Conservation (phyloP, 2,329 filamentous ascomycete genomes). For the Onygenales sp. region DNA sequence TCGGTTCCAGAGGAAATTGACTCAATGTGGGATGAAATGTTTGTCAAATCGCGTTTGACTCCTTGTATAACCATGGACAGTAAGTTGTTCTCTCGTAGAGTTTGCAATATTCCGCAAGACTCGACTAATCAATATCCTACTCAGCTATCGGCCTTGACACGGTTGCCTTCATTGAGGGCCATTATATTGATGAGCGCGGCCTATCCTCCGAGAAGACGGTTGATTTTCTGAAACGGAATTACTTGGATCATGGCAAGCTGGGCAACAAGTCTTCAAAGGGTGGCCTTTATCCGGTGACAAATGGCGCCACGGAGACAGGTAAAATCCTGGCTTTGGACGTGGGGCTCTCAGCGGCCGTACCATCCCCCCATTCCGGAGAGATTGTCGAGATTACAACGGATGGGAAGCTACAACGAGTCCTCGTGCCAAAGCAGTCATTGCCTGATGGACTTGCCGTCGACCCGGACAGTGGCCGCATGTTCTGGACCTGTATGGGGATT, state of each 20-base stretch:
- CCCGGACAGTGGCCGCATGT: conserved; percentile 26
- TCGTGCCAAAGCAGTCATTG: conserved; percentile 9
- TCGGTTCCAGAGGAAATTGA: conserved; percentile 43
- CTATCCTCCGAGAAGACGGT: conserved; percentile 31
- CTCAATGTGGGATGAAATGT: background rate
- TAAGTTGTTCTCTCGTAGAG: background rate
- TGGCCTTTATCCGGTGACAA: conserved; percentile 26
- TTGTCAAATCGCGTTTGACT: background rate
- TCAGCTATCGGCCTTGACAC: conserved; percentile 43
- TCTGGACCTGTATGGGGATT: conserved; percentile 44
- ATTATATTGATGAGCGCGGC: conserved; percentile 43
- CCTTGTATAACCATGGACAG: background rate
- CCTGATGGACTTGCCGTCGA: conserved; percentile 40
- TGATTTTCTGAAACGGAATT: conserved; percentile 37
- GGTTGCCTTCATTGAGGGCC: conserved; percentile 43
- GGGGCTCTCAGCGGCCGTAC: background rate
- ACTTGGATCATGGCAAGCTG: conserved; percentile 38
- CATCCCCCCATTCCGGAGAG: background rate
- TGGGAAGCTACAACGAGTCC: background rate
- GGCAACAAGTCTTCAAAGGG: conserved; percentile 37
- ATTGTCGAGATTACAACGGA: background rate
- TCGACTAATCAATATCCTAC: background rate
- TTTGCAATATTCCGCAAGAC: background rate
- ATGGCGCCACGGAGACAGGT: too few relatives aligned
- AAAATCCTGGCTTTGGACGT: background rate